Evolutionary conservation across 352 stramenopile genomes (phyloP).

Genomic region (Globisporangium mamillatum): DNA sequence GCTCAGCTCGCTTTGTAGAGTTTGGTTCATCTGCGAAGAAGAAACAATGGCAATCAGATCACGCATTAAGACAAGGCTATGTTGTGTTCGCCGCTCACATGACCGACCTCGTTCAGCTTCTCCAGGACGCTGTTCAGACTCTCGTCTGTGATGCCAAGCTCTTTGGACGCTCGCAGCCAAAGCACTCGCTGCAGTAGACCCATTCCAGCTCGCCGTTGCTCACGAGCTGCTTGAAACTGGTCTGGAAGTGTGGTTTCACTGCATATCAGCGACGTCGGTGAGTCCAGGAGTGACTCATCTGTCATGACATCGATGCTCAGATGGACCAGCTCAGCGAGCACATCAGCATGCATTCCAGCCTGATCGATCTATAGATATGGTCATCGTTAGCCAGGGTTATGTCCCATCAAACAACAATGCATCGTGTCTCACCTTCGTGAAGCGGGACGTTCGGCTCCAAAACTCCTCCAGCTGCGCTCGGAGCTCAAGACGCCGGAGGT

Average conservation of each 20-base stretch:
- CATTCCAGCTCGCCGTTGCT: conserved; percentile 26
- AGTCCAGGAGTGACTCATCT: conserved; percentile 15
- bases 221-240: conserved; percentile 18
- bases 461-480: conserved; percentile 18
- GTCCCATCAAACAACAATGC: background rate
- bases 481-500: background rate
- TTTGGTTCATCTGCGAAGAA: conserved; percentile 23
- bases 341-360: conserved; percentile 29
- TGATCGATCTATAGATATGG: conserved; percentile 21
- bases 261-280: conserved; percentile 22
- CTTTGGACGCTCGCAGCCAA: conserved; percentile 35
- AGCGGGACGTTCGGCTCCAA: conserved; percentile 14
- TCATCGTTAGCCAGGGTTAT: too few species aligned
- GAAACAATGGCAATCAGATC: background rate
- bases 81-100: background rate
- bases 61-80: background rate
- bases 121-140: conserved; percentile 19
- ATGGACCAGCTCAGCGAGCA: conserved; percentile 35
- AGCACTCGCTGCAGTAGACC: conserved; percentile 22
- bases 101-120: conserved; percentile 15
- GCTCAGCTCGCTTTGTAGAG: conserved; percentile 22
- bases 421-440: conserved; percentile 10
- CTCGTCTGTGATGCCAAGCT: conserved; percentile 24
- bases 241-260: conserved; percentile 19
- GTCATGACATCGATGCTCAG: conserved; percentile 33